These are phyloP conservation scores for Serendipita indica DNA, from an alignment of 768 basidiomycete species.

Conservation along the genomic window DNA sequence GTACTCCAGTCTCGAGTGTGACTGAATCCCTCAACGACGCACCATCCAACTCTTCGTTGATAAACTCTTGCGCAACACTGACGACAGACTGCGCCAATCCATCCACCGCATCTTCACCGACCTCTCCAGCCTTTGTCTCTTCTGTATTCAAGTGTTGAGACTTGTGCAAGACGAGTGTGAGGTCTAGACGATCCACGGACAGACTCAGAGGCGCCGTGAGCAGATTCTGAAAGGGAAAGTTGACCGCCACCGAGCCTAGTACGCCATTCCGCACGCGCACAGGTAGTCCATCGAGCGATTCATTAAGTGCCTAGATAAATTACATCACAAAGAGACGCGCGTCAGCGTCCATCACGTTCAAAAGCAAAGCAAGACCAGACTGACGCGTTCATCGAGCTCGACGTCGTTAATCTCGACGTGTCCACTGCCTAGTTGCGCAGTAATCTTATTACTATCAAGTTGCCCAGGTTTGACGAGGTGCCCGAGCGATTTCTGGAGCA, in stretches of 20 bases:
- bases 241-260: slow-evolving; percentile 58
- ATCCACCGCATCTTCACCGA: slow-evolving; percentile 3
- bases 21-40: slow-evolving; percentile 50
- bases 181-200: slow-evolving; percentile 28
- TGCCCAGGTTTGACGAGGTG: slow-evolving; percentile 81
- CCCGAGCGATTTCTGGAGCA: slow-evolving; percentile 69
- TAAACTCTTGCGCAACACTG: slow-evolving; percentile 73
- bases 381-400: slow-evolving; percentile 59
- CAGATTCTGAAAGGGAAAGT: slow-evolving; percentile 77
- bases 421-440: slow-evolving; percentile 86
- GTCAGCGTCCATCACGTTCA: slow-evolving; percentile 5
- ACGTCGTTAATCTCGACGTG: slow-evolving; percentile 75
- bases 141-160: slow-evolving; percentile 15
- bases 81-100: slow-evolving; percentile 66
- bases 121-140: neutral
- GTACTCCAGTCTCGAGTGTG: slow-evolving; percentile 27
- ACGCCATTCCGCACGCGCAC: slow-evolving; percentile 54
- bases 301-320: slow-evolving; percentile 56
- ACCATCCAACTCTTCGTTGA: slow-evolving; percentile 77
- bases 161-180: slow-evolving; percentile 13
- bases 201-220: slow-evolving; percentile 58
- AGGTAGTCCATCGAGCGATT: slow-evolving; percentile 47
- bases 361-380: slow-evolving; percentile 19
- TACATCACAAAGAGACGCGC: too few relatives aligned
- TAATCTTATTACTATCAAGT: slow-evolving; percentile 72